Evolutionary conservation across 441 rosid genomes (phyloP).

Genomic region (Hura crepitans): DNA sequence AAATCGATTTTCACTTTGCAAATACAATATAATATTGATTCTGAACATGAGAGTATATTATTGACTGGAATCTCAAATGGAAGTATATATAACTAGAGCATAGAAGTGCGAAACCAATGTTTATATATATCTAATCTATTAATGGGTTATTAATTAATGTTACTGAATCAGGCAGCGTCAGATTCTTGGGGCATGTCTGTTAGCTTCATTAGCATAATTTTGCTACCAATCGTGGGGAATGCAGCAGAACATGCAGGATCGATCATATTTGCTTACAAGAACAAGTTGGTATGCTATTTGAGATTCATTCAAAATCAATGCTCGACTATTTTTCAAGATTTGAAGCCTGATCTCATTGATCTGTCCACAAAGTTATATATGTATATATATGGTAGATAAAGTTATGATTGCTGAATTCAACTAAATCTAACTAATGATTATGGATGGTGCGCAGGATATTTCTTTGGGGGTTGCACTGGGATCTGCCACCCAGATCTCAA

Average conservation of each 20-base stretch:
- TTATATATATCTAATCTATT: neutral
- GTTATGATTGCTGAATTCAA: too few species aligned
- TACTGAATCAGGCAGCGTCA: conserved; percentile 56
- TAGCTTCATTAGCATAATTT: conserved; percentile 70
- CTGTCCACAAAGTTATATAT: too few species aligned
- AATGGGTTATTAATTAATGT: neutral
- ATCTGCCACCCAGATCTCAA: conserved; percentile 77
- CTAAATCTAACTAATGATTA: neutral
- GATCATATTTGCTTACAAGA: conserved; percentile 78
- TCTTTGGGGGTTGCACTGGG: conserved; percentile 81
- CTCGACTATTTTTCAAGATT: too few species aligned
- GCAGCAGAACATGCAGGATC: conserved; percentile 99
- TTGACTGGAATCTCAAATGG: too few species aligned
- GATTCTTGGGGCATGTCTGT: conserved; percentile 92
- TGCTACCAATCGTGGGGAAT: conserved; percentile 85
- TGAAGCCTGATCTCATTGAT: too few species aligned
- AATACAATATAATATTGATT: too few species aligned
- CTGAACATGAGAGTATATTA: too few species aligned
- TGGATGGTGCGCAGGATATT: conserved; percentile 54
- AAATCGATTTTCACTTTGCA: too few species aligned
- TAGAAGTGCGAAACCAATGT: too few species aligned
- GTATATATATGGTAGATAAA: neutral
- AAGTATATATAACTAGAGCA: too few species aligned
- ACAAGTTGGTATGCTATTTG: conserved; percentile 69
- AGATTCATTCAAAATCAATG: too few species aligned